These are phyloP conservation scores for Phycomyces nitens DNA, from an alignment of 192 early-diverging fungal species.

Conservation along the genomic window DNA sequence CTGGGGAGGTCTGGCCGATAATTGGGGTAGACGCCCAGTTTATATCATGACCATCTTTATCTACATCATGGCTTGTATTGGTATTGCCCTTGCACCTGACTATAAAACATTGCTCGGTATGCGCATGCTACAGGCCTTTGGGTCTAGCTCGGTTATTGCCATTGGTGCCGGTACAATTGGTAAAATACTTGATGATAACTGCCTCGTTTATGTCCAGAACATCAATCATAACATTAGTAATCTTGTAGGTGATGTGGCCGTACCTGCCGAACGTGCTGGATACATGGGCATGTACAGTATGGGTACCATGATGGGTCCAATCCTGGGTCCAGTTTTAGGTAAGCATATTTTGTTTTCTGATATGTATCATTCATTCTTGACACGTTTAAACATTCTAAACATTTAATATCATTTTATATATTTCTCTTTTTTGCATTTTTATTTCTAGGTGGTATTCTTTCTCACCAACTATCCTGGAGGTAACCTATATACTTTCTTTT, in stretches of 20 bases:
- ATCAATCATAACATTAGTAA: too few species aligned
- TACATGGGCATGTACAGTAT: constrained; percentile 18
- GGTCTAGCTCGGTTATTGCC: constrained; percentile 42
- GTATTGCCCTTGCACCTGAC: constrained; percentile 29
- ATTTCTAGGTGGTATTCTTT: constrained; percentile 1
- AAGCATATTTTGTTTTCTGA: neutral
- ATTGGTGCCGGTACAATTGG: constrained; percentile 24
- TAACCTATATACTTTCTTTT: neutral
- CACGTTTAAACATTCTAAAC: neutral
- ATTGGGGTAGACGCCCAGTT: constrained; percentile 37
- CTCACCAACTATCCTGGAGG: neutral
- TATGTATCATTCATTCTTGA: neutral
- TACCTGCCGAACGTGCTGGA: constrained; percentile 21
- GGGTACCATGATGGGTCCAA: constrained; percentile 19
- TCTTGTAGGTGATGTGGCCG: constrained; percentile 20
- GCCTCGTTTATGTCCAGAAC: too few species aligned
- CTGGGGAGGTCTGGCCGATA: constrained; percentile 43
- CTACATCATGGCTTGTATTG: constrained; percentile 33
- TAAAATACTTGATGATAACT: too few species aligned
- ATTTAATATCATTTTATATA: neutral
- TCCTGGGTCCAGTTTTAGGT: constrained; percentile 17
- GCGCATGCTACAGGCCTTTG: constrained; percentile 41
- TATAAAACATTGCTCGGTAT: constrained; percentile 29
- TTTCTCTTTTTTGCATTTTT: neutral
- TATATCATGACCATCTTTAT: constrained; percentile 31